Conservation (phyloP, 768 basidiomycete species). For the Antrodiella citrinella region DNA sequence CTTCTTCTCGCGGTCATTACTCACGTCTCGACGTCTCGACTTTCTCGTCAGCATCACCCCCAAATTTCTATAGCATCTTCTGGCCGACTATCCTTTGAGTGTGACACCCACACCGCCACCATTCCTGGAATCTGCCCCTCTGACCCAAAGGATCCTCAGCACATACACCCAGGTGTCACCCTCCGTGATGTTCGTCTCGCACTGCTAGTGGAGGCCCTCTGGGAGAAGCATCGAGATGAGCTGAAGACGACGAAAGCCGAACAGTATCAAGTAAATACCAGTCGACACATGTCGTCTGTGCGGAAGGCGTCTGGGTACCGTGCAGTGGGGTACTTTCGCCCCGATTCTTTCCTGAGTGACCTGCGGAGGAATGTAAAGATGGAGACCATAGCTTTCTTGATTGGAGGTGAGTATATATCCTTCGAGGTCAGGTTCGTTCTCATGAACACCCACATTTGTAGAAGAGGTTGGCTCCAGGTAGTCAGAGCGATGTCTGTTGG, state of each 20-base stretch:
- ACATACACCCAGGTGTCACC: constrained; percentile 35
- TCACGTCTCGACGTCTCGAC: too few species aligned
- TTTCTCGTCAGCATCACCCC: neutral
- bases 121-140: neutral
- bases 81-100: constrained; percentile 2
- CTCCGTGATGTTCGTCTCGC: constrained; percentile 45
- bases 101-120: constrained; percentile 8
- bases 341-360: too few species aligned
- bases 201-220: constrained; percentile 28
- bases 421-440: neutral
- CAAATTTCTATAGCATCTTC: neutral
- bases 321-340: neutral
- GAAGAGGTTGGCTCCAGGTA: neutral
- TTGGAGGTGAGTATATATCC: neutral
- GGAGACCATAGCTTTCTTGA: neutral
- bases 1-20: neutral
- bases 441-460: neutral
- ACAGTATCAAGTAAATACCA: neutral
- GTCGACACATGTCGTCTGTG: neutral
- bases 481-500: too few species aligned
- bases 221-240: constrained; percentile 3
- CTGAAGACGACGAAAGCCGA: neutral
- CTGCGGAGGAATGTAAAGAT: neutral
- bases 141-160: constrained; percentile 2
- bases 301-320: neutral